A percentile compares a stretch with the other conserved stretches of the same genome.
These are phyloP conservation scores for Juglanconis juglandina DNA, from an alignment of 2,329 filamentous ascomycete genomes.

Conservation along the genomic window DNA sequence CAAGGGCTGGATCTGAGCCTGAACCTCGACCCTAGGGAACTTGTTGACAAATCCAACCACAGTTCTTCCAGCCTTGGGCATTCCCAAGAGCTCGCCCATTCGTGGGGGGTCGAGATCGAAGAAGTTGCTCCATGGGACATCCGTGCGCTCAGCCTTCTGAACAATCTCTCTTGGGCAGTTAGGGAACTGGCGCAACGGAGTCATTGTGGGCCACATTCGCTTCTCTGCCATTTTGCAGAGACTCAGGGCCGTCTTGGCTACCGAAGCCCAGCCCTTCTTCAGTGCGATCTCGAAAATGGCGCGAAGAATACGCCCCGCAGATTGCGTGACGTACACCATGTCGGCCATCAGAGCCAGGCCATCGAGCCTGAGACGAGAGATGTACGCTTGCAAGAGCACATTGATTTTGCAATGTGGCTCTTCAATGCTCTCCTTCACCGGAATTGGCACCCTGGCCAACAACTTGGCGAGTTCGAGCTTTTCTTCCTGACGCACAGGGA, in stretches of 20 bases:
- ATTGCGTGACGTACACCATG: constrained; percentile 97
- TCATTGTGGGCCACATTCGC: constrained; percentile 99
- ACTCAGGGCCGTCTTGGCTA: constrained; percentile 87
- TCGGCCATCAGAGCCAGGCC: constrained; percentile 96
- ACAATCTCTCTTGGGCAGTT: constrained; percentile 79
- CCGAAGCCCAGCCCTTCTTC: constrained; percentile 92
- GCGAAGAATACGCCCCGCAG: constrained; percentile 89
- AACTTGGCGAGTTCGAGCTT: constrained; percentile 94
- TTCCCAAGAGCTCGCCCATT: constrained; percentile 89
- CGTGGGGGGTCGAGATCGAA: constrained; percentile 94
- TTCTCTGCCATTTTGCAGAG: constrained; percentile 99
- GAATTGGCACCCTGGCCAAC: constrained; percentile 83
- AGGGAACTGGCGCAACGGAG: constrained; percentile 86
- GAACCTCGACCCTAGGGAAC: constrained; percentile 88
- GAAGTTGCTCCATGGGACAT: constrained; percentile 89
- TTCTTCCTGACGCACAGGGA: constrained; percentile 94
- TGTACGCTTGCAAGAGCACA: constrained; percentile 92
- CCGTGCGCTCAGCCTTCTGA: constrained; percentile 89
- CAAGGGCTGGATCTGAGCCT: constrained; percentile 91
- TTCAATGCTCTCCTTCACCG: constrained; percentile 95
- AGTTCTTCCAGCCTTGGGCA: constrained; percentile 81
- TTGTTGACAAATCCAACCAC: constrained; percentile 87
- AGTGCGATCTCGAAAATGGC: constrained; percentile 97
- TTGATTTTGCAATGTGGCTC: constrained; percentile 98
- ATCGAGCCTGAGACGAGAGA: constrained; percentile 89